Conservation (phyloP, 148 eudicot genomes). For the Heliosperma pusillum region DNA sequence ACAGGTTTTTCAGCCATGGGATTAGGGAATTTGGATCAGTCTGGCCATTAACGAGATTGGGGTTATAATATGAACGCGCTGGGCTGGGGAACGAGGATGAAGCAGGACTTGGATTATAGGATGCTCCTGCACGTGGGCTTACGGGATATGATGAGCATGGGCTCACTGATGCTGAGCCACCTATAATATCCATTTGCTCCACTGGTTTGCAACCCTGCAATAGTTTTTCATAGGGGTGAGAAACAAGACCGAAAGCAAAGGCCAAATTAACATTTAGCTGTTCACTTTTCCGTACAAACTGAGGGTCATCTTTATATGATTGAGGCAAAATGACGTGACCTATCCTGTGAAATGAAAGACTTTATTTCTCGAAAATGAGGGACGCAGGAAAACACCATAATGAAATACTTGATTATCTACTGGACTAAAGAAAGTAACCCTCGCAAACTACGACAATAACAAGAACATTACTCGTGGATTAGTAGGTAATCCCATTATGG, state of each 20-base stretch:
- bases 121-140: slow-evolving; percentile 76
- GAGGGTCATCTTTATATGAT: too few species aligned
- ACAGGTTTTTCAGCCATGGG: slow-evolving; percentile 94
- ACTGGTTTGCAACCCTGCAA: slow-evolving; percentile 81
- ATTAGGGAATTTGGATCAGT: slow-evolving; percentile 82
- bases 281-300: too few species aligned
- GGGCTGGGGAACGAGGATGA: slow-evolving; percentile 89
- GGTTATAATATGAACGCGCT: slow-evolving; percentile 43
- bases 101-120: slow-evolving; percentile 84
- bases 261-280: too few species aligned
- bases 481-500: too few species aligned
- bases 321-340: too few species aligned
- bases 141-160: slow-evolving; percentile 85
- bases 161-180: slow-evolving; percentile 72
- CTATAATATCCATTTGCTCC: slow-evolving; percentile 57
- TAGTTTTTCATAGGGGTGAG: background rate
- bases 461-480: too few species aligned
- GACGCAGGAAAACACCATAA: too few species aligned
- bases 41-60: slow-evolving; percentile 30
- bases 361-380: too few species aligned
- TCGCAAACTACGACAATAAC: too few species aligned
- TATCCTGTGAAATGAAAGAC: too few species aligned
- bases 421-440: too few species aligned
- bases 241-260: background rate
- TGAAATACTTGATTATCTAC: too few species aligned